Evolutionary conservation across 306 rosid species (phyloP), one percentile per base, ranked within the genome.

Genomic region (Benincasa hispida): DNA sequence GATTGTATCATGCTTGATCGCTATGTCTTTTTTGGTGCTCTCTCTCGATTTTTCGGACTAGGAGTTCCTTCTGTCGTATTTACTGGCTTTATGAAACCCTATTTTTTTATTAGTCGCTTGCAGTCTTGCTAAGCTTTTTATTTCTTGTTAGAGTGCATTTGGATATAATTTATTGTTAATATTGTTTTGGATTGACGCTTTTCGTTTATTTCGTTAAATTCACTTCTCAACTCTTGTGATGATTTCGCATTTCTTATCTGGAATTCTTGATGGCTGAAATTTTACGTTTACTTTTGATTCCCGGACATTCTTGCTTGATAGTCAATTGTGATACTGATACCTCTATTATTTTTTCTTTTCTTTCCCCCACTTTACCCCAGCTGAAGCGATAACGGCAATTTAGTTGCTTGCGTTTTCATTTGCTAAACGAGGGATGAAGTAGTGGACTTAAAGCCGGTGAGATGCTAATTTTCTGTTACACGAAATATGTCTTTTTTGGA

Each of bases 401-500:
- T 94, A 32, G 53, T 90, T 79, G 94, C 83, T n/a, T 39, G 91
- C 98, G 97, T 74, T 94, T 94, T 78, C 85, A 87, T 58, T 76
- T 91, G 77, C 84, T 94, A 21, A 74, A 85, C 61, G 98, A 91
- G n/a, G 87, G 88, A 85, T 78, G 90, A 91, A 37, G 93, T n/a
- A 91, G 63, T 94, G 98, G 81, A 90, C 75, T 84, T 94, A n/a
- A 85, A 90, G 75, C 96, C 53, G 96, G 98, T 13, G 97, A n/a
- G 97, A 53, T 88, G 95, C 79, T 94, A 94, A n/a, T n/a, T 84
- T 90, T 91, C 81, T 94, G n/a, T 94, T 79, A 91, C 97, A 24
- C 87, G 98, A 61, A 91, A 94, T 56, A 90, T 94, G 98, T 91
- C 98, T 74, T 88, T 85, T 78, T 84, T 94, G 83, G 91, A n/a